Conservation (phyloP, 1,139 yeast genomes). For the Scheffersomyces titani region DNA sequence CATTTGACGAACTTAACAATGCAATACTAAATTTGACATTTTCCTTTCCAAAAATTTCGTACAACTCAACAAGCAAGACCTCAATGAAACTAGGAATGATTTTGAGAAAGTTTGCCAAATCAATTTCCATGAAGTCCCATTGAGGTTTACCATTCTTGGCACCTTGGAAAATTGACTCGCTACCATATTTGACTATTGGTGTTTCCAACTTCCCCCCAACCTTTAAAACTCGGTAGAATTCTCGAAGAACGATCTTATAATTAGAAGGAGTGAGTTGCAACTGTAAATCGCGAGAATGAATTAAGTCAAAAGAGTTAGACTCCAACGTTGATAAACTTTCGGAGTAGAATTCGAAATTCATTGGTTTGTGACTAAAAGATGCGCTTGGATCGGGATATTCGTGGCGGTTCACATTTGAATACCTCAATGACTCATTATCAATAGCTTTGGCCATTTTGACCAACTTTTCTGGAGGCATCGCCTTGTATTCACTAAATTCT, state of each 20-base stretch:
- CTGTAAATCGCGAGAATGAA: constrained; percentile 39
- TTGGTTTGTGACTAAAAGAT: constrained; percentile 29
- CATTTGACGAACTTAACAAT: constrained; percentile 32
- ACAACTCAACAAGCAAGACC: constrained; percentile 23
- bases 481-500: constrained; percentile 25
- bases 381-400: constrained; percentile 19
- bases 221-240: constrained; percentile 39
- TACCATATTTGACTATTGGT: constrained; percentile 22
- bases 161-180: constrained; percentile 1
- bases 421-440: constrained; percentile 23
- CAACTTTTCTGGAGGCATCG: constrained; percentile 28
- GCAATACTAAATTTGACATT: constrained; percentile 34
- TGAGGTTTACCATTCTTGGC: constrained; percentile 1
- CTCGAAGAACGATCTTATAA: constrained; percentile 26
- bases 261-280: constrained; percentile 32
- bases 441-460: constrained; percentile 28
- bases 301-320: constrained; percentile 33
- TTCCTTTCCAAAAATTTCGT: constrained; percentile 32
- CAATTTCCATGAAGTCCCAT: constrained; percentile 21
- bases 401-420: constrained; percentile 11
- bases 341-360: constrained; percentile 38
- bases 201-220: constrained; percentile 38
- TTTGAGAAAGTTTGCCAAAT: constrained; percentile 20
- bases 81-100: constrained; percentile 29
- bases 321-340: constrained; percentile 30